Evolutionary conservation across 176 grass and related monocot species (phyloP).

Genomic region (Carex cristatella): DNA sequence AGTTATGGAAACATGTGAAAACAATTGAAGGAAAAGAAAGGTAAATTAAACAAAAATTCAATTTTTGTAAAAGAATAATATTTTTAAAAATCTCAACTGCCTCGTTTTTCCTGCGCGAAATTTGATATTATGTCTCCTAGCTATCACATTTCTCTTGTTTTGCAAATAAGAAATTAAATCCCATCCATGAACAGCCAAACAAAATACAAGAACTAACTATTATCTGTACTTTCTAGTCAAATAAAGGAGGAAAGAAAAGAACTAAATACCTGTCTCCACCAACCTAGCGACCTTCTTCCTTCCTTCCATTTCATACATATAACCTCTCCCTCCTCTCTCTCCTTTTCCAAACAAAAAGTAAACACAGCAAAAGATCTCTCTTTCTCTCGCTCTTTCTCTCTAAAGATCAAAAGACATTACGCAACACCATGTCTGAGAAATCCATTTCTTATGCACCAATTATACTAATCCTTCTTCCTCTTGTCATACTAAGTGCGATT

Average conservation of each 20-base stretch:
- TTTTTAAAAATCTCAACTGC: no score
- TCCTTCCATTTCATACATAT: not conserved
- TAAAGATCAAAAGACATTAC: not conserved
- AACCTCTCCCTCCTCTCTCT: not conserved
- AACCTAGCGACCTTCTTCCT: slow-evolving; percentile 1
- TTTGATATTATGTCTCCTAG: not conserved
- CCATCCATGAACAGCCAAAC: not conserved
- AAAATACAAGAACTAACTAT: not conserved
- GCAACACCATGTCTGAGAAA: slow-evolving; percentile 21
- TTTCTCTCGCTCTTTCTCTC: not conserved
- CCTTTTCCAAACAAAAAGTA: not conserved
- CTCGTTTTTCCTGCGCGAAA: not conserved
- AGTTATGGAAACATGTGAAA: no score
- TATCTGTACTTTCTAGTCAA: not conserved
- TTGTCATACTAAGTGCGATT: not conserved
- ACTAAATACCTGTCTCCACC: not conserved
- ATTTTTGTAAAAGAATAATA: no score
- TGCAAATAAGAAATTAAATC: no score
- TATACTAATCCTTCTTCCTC: slow-evolving; percentile 1
- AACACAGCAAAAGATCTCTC: not conserved
- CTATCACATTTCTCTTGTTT: no score
- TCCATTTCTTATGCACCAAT: not conserved
- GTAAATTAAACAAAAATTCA: no score
- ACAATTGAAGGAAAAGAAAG: no score
- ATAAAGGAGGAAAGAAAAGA: not conserved